Base-by-base conservation (phyloP, 2,329 filamentous ascomycete species). In the Verticillium nubilum region DNA sequence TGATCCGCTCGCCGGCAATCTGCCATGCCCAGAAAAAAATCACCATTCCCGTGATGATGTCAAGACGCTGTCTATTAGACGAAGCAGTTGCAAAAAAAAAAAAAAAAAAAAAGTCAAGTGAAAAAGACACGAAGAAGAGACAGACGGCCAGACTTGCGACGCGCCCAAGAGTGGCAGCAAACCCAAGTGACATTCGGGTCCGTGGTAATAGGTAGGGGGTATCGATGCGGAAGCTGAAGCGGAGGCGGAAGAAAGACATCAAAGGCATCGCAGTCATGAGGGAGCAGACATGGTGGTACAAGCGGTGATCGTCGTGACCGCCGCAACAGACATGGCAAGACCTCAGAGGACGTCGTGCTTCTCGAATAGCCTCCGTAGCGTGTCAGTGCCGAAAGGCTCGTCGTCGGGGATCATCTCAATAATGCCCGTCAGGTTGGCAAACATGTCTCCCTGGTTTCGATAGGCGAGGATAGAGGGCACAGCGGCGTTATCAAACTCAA, bases 381-480 rank as follows among this genome's bases (percentile, higher is more conserved):
- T 76, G 57, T 78, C 74, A 54, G 78, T 82, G 67, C 80, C 82
- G 62, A 88, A 86, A 42, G 77, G 71, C 52, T 86, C 84, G 31
- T 87, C 83, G 35, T 87, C 84, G 1, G 93, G 92, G 54, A 97
- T 89, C 81, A 95, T 90, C 69, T 92, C 86, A 63, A 96, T 85
- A 57, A 98, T 82, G 58, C 94, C 93, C 0, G 95, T 91, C 57
- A 98, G 79, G 68, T 93, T 96, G 64, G 91, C 91, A 67, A 98
- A 92, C 64, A 97, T 86, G 64, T 98, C 93, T 58, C 92, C 93
- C 69, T 88, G 86, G 68, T 88, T 91, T 60, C 87, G 87, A 78
- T 99, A 99, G 12, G 91, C 94, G 55, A 98, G 80, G 37, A 98
- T 80, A 4, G 95, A 92, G 0, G 95, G 95, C 2, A 97, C 90